Conservation (phyloP, 2,329 filamentous ascomycete species). For the Colletotrichum horii region DNA sequence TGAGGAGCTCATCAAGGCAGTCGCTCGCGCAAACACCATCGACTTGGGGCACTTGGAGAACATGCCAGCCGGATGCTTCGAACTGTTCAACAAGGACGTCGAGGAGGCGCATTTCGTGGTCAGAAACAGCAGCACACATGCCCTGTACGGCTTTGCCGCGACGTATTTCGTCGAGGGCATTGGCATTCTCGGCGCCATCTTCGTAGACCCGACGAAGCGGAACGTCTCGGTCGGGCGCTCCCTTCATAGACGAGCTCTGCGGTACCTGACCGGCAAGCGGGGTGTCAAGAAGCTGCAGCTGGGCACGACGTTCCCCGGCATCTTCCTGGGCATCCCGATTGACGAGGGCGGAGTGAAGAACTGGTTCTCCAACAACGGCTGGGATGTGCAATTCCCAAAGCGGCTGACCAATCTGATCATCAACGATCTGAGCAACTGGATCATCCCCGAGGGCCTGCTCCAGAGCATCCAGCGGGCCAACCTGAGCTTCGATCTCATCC, state of each 20-base stretch:
- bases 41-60: conserved; percentile 73
- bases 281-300: conserved; percentile 82
- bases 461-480: conserved; percentile 75
- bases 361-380: conserved; percentile 91
- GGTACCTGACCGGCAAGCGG: conserved; percentile 71
- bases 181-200: conserved; percentile 83
- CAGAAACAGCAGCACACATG: conserved; percentile 89
- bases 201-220: conserved; percentile 85
- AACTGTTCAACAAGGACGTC: conserved; percentile 72
- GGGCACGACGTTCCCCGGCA: conserved; percentile 80
- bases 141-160: conserved; percentile 89
- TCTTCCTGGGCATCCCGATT: conserved; percentile 82
- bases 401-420: conserved; percentile 73
- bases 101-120: conserved; percentile 90
- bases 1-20: conserved; percentile 73
- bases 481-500: conserved; percentile 82
- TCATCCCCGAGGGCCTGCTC: conserved; percentile 76
- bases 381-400: conserved; percentile 72
- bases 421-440: conserved; percentile 74
- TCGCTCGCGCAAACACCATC: conserved; percentile 71
- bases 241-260: conserved; percentile 83
- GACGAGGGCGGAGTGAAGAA: conserved; percentile 61
- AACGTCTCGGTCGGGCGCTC: conserved; percentile 91
- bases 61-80: conserved; percentile 76
- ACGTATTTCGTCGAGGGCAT: conserved; percentile 79